Evolutionary conservation across 805 yeast species (phyloP).

Genomic region (Wickerhamiella azymoides): DNA sequence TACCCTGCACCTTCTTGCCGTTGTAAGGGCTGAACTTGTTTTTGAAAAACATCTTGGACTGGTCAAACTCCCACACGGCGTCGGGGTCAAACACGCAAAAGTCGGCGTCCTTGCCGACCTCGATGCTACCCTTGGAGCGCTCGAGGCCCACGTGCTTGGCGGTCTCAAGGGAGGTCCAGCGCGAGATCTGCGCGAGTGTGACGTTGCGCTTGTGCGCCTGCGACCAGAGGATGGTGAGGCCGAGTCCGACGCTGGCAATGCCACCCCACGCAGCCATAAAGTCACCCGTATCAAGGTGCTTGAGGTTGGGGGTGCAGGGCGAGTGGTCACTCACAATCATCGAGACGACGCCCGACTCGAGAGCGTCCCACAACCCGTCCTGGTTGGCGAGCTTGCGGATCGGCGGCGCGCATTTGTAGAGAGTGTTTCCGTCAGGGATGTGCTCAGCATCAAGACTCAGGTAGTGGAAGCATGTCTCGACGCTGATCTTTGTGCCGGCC

Average conservation of each 20-base stretch:
- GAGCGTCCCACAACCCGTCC: conserved; percentile 61
- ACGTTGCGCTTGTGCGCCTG: conserved; percentile 38
- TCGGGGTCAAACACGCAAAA: conserved; percentile 66
- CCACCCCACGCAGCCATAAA: conserved; percentile 96
- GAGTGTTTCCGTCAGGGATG: conserved; percentile 64
- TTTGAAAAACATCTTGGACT: conserved; percentile 40
- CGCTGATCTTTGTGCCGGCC: conserved; percentile 36
- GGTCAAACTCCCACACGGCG: conserved; percentile 32
- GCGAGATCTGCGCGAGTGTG: conserved; percentile 45
- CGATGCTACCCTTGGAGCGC: conserved; percentile 59
- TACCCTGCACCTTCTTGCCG: conserved; percentile 53
- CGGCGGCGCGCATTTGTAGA: conserved; percentile 92
- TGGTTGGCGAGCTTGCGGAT: conserved; percentile 65
- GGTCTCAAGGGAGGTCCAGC: conserved; percentile 73
- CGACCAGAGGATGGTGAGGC: conserved; percentile 66
- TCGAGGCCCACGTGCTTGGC: conserved; percentile 72
- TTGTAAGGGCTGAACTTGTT: conserved; percentile 82
- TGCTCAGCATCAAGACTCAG: conserved; percentile 61
- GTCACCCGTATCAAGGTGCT: conserved; percentile 71
- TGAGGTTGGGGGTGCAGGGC: conserved; percentile 87
- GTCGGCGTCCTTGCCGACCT: conserved; percentile 76
- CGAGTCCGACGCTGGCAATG: conserved; percentile 82
- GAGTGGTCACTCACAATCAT: conserved; percentile 93
- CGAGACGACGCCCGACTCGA: conserved; percentile 47
- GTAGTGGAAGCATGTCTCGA: conserved; percentile 93